Evolutionary conservation across 2,329 filamentous ascomycete genomes (phyloP), one percentile per base, ranked within the genome.

Genomic region (Macrophomina tecta): DNA sequence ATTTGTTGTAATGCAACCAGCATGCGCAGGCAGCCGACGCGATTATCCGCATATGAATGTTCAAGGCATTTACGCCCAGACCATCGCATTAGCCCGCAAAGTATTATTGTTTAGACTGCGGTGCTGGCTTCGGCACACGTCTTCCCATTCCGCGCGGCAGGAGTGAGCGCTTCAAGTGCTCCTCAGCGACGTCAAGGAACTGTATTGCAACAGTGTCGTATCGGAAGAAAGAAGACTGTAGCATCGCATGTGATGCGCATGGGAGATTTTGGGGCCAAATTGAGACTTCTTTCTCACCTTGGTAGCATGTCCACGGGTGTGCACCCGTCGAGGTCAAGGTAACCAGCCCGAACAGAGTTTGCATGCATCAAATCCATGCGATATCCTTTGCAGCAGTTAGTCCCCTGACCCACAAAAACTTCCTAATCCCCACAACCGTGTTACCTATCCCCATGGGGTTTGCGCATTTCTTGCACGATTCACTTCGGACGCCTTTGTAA

Each of bases 321-420:
- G 78, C 91, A 94, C 16, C 91, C 91, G 32, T 90, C 86, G 9
- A 92, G 79, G 75, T 95, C 91, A 67, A 96, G 78, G 75, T 94
- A 94, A 4, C 92, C 92, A 12, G 91, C 91, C 67, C 91, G 84
- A n/a, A 86, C 84, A 4, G 91, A 92, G 79, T 89, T 86, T 63
- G 86, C 82, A 78, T 95, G 92, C 69, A 95, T 86, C 66, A 93
- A 79, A 74, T 92, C 89, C 71, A 85, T 85, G 42, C 90, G 85
- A 76, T 74, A 79, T 23, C 76, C 75, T 76, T 64, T 60, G 40
- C 16, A 45, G 63, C 64, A 55, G 8, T 67, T 30, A 66, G 42
- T 65, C 42, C 16, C 45, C 67, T 67, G 45, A 42, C 32, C n/a
- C 12, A 14, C n/a, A 66, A 46, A 65, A 40, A 28, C 30, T 51